Conservation (phyloP, 2,329 filamentous ascomycete species). For the Hawksworthiomyces lignivorus region DNA sequence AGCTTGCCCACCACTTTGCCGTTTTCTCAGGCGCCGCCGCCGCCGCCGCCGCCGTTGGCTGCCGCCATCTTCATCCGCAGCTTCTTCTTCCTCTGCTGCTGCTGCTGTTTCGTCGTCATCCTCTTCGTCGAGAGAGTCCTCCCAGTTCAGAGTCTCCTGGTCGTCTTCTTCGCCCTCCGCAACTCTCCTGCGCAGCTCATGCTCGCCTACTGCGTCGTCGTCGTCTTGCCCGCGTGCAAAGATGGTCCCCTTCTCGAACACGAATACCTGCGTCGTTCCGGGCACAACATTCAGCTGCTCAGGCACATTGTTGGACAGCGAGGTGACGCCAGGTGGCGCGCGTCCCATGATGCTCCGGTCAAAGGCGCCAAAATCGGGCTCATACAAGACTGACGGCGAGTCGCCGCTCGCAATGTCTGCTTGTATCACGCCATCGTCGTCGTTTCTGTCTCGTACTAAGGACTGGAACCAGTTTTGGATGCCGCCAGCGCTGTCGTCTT, state of each 20-base stretch:
- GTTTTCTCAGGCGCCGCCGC: slow-evolving; percentile 7
- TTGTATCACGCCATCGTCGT: not conserved
- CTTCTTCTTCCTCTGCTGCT: slow-evolving; percentile 12
- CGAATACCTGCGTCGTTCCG: slow-evolving; percentile 56
- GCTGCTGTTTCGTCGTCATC: slow-evolving; percentile 3
- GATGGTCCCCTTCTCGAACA: slow-evolving; percentile 51
- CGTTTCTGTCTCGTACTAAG: not conserved
- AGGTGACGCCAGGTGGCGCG: slow-evolving; percentile 41
- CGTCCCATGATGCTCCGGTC: slow-evolving; percentile 57
- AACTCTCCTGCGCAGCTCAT: slow-evolving; percentile 19
- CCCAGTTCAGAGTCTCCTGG: too few species aligned
- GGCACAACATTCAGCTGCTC: slow-evolving; percentile 50
- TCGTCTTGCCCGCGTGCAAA: slow-evolving; percentile 29
- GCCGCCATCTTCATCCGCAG: slow-evolving; percentile 13
- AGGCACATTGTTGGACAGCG: slow-evolving; percentile 58
- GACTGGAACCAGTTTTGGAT: not conserved
- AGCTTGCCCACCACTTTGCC: slow-evolving; percentile 20
- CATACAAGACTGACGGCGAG: slow-evolving; percentile 34
- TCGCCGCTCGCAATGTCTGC: too few species aligned
- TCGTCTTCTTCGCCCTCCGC: slow-evolving; percentile 14
- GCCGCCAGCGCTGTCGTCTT: not conserved
- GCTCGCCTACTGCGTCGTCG: slow-evolving; percentile 11
- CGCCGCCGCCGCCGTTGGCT: too few species aligned
- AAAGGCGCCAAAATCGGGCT: slow-evolving; percentile 53
- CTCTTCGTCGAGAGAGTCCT: slow-evolving; percentile 5